phyloP scores from a whole-genome alignment of 2,329 filamentous ascomycete species.

The Colletotrichum truncatum region DNA sequence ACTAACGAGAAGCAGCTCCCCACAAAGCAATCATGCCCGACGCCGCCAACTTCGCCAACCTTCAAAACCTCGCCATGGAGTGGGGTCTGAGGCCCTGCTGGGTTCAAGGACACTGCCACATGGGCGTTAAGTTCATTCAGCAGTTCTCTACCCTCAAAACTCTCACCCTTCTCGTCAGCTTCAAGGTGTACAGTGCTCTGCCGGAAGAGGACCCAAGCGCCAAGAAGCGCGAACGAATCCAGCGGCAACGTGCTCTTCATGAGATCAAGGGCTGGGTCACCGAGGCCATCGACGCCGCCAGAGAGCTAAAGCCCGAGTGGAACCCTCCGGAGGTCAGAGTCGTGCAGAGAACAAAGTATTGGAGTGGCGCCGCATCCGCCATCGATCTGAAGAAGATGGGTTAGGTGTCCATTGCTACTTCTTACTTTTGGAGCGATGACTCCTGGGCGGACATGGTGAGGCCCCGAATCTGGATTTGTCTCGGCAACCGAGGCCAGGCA shows the following conservation, averaged over 20 bases:
- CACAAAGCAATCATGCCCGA: background rate
- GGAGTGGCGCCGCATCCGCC: background rate
- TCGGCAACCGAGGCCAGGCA: too few relatives aligned
- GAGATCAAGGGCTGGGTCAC: constrained; percentile 12
- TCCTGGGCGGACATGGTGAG: too few relatives aligned
- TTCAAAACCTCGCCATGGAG: constrained; percentile 26
- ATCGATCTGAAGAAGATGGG: background rate
- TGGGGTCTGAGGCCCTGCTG: constrained; percentile 27
- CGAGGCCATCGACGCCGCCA: background rate
- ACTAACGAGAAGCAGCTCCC: background rate
- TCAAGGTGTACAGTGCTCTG: background rate
- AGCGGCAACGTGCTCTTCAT: background rate
- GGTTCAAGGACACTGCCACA: background rate
- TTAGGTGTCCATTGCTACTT: background rate
- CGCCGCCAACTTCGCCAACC: background rate
- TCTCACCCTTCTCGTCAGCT: constrained; percentile 18
- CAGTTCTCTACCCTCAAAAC: constrained; percentile 14
- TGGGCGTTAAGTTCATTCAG: background rate
- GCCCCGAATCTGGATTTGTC: too few relatives aligned
- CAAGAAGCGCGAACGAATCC: constrained; percentile 4
- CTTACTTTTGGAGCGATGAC: too few relatives aligned
- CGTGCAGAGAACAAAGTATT: constrained; percentile 16
- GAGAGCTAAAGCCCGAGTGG: background rate
- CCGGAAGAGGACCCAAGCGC: background rate
- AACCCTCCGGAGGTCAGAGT: background rate